Conservation (phyloP, 2,329 filamentous ascomycete genomes). For the Gaeumannomyces sp. region DNA sequence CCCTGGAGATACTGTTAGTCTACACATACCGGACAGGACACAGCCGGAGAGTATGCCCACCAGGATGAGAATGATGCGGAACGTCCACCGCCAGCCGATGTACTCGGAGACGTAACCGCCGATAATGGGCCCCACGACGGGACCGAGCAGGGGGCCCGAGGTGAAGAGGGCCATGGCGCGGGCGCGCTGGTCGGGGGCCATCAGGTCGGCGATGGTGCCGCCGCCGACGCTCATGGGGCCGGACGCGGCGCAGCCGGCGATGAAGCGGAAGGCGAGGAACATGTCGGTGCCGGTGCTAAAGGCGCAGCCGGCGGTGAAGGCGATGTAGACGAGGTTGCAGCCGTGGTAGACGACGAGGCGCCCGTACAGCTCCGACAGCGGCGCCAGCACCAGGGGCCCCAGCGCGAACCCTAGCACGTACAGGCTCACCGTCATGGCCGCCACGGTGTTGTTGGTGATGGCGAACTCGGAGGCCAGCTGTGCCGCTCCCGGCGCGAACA, state of each 20-base stretch:
- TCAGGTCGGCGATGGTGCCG: conserved; percentile 13
- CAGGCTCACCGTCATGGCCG: conserved; percentile 8
- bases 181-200: background rate
- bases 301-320: conserved; percentile 60
- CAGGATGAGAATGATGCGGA: conserved; percentile 10
- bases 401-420: conserved; percentile 11
- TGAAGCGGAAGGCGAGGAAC: conserved; percentile 20
- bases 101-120: conserved; percentile 17
- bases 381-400: conserved; percentile 10
- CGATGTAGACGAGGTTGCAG: conserved; percentile 51
- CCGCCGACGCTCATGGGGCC: conserved; percentile 17
- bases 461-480: conserved; percentile 15
- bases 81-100: conserved; percentile 12
- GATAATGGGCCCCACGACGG: conserved; percentile 15
- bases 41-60: background rate
- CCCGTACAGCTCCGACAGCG: conserved; percentile 19
- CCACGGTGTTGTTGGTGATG: conserved; percentile 9
- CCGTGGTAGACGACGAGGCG: conserved; percentile 33
- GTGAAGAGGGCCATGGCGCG: background rate
- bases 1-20: conserved; percentile 1
- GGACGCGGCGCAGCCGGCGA: conserved; percentile 16
- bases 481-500: conserved; percentile 17
- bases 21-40: background rate
- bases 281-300: conserved; percentile 46
- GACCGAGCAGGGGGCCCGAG: conserved; percentile 3